Percentiles rank a stretch among this genome's conserved stretches.
These are phyloP conservation scores for Aspergillus nidulans DNA, from an alignment of 495 filamentous ascomycete genomes.

Conservation along the genomic window DNA sequence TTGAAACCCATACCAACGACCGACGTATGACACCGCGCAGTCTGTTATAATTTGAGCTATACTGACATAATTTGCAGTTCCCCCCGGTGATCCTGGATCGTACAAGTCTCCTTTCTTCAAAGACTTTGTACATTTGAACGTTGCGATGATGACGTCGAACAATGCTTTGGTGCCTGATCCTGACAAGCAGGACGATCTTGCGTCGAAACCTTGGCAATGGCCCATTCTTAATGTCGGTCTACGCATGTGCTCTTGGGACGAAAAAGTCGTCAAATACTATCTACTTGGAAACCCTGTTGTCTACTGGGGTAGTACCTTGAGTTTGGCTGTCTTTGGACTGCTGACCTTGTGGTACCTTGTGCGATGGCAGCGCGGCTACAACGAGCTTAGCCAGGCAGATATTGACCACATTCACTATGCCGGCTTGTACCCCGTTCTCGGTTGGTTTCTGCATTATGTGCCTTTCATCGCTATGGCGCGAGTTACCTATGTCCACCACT, in stretches of 20 bases:
- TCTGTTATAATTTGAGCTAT: not conserved
- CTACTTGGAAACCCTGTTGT: constrained; percentile 93
- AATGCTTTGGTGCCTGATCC: constrained; percentile 97
- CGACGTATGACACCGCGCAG: constrained; percentile 60
- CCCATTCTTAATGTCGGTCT: constrained; percentile 91
- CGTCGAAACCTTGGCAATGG: constrained; percentile 98
- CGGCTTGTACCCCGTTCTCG: constrained; percentile 84
- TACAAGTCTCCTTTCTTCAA: constrained; percentile 96
- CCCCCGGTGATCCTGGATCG: constrained; percentile 81
- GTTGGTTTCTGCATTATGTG: constrained; percentile 94
- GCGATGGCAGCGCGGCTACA: constrained; percentile 93
- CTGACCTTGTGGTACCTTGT: constrained; percentile 80
- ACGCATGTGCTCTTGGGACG: constrained; percentile 98
- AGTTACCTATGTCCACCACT: constrained; percentile 98
- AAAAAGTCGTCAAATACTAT: constrained; percentile 94
- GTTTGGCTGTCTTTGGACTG: constrained; percentile 65
- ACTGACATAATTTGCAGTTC: constrained; percentile 54
- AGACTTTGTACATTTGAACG: constrained; percentile 96
- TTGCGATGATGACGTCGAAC: constrained; percentile 99
- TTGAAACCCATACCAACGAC: constrained; percentile 92
- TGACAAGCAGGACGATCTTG: constrained; percentile 97
- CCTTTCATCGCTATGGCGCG: constrained; percentile 96
- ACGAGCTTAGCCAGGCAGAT: constrained; percentile 70
- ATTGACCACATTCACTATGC: constrained; percentile 94
- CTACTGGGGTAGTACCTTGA: constrained; percentile 88